Conservation (phyloP, 208 protist genomes). For the Novymonas esmeraldas region DNA sequence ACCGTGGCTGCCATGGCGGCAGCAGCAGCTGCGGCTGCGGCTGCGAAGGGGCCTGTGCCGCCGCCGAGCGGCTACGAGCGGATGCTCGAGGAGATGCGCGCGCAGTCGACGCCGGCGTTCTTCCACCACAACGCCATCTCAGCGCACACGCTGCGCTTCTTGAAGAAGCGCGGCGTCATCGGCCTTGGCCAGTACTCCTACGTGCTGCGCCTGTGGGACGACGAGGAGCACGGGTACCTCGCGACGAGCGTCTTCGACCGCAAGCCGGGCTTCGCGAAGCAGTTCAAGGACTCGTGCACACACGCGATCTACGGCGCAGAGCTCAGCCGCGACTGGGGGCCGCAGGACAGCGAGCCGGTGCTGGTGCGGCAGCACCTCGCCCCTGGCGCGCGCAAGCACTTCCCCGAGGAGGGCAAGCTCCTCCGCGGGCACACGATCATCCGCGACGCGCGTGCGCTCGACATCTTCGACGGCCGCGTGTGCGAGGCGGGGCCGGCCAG, state of each 20-base stretch:
- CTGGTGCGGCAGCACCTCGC: constrained; percentile 28
- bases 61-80: constrained; percentile 2
- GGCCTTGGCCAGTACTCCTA: constrained; percentile 27
- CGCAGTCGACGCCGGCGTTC: constrained; percentile 45
- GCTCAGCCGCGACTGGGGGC: constrained; percentile 28
- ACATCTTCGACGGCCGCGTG: constrained; percentile 45
- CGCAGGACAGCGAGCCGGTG: constrained; percentile 14
- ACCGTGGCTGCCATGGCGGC: too few species aligned
- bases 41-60: background rate
- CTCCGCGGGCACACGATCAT: constrained; percentile 36
- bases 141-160: constrained; percentile 49
- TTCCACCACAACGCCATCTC: constrained; percentile 81
- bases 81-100: constrained; percentile 50
- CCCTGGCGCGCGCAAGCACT: constrained; percentile 12
- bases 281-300: constrained; percentile 23
- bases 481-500: constrained; percentile 63
- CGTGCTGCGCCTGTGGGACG: constrained; percentile 80
- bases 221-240: constrained; percentile 69
- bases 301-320: constrained; percentile 25
- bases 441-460: constrained; percentile 10
- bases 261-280: constrained; percentile 21
- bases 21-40: too few species aligned
- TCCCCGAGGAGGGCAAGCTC: constrained; percentile 36
- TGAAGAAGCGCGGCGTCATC: constrained; percentile 55
- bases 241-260: constrained; percentile 77